phyloP scores from a whole-genome alignment of 306 rosid species.

The Medicago arabica region DNA sequence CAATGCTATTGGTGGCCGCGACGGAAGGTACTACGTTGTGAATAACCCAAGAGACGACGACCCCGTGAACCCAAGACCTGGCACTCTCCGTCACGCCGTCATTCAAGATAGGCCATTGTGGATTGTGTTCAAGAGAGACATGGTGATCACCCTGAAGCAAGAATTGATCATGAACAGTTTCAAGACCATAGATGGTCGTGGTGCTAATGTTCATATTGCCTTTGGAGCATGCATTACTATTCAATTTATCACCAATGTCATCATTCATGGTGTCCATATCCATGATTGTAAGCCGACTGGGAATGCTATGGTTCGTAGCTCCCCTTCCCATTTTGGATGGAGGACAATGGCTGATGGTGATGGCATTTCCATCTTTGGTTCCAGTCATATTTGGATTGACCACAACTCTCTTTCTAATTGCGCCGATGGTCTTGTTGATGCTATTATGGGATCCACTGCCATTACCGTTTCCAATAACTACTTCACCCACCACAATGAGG shows the following conservation, averaged over 20 bases:
- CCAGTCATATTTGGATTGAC: constrained; percentile 91
- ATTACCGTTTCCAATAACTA: constrained; percentile 88
- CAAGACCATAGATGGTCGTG: constrained; percentile 93
- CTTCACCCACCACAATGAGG: constrained; percentile 97
- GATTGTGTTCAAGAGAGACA: constrained; percentile 96
- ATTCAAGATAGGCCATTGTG: constrained; percentile 86
- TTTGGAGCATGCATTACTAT: constrained; percentile 87
- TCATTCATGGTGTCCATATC: constrained; percentile 85
- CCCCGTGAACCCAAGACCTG: constrained; percentile 74
- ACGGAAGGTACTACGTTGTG: constrained; percentile 80
- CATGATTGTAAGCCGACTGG: constrained; percentile 93
- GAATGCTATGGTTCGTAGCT: constrained; percentile 95
- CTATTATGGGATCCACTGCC: constrained; percentile 92
- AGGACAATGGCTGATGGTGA: constrained; percentile 96
- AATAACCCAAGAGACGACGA: constrained; percentile 65
- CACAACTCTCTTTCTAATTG: constrained; percentile 88
- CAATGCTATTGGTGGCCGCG: constrained; percentile 91
- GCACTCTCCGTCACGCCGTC: constrained; percentile 94
- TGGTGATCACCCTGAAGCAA: constrained; percentile 90
- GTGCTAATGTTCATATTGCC: constrained; percentile 88
- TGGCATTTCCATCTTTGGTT: constrained; percentile 77
- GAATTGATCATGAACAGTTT: constrained; percentile 96
- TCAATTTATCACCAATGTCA: constrained; percentile 83
- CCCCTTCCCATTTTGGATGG: constrained; percentile 94
- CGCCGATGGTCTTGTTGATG: constrained; percentile 92